These are phyloP conservation scores for Passiflora organensis DNA, from an alignment of 345 rosid genomes.

Conservation along the genomic window DNA sequence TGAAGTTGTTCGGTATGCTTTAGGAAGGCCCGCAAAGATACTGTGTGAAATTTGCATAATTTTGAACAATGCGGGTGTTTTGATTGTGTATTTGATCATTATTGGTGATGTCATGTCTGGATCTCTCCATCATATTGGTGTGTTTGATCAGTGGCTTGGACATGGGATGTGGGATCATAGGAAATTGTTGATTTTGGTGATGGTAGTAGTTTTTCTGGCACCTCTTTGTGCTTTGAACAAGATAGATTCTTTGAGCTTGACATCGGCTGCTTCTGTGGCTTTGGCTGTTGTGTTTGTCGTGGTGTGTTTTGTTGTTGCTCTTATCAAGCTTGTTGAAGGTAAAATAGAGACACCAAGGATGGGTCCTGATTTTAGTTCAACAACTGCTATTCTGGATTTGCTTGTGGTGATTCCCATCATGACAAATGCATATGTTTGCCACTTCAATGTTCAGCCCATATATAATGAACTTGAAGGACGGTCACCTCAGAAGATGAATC, in stretches of 20 bases:
- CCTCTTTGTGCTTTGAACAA: conserved; percentile 76
- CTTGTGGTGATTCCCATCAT: conserved; percentile 92
- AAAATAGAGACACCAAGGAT: conserved; percentile 67
- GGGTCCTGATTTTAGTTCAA: conserved; percentile 72
- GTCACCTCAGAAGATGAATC: conserved; percentile 77
- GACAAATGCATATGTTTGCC: conserved; percentile 88
- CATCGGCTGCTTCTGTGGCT: conserved; percentile 93
- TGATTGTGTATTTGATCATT: conserved; percentile 87
- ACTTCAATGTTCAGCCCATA: conserved; percentile 90
- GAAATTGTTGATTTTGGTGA: conserved; percentile 56
- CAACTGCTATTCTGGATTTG: conserved; percentile 62
- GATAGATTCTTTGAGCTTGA: conserved; percentile 83
- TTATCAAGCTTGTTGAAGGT: conserved; percentile 75
- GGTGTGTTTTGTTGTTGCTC: conserved; percentile 67
- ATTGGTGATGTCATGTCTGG: conserved; percentile 97
- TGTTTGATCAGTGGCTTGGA: conserved; percentile 91
- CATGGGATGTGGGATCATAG: conserved; percentile 95
- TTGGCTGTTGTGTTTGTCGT: conserved; percentile 82
- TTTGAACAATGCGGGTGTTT: conserved; percentile 84
- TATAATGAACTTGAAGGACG: conserved; percentile 81
- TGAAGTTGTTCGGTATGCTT: conserved; percentile 71
- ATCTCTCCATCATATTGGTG: conserved; percentile 67
- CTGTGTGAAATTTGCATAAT: conserved; percentile 85
- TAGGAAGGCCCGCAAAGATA: conserved; percentile 81
- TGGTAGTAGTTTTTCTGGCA: conserved; percentile 72